These are phyloP conservation scores for Pleurotus djamor DNA, from an alignment of 768 basidiomycete species.

Conservation along the genomic window DNA sequence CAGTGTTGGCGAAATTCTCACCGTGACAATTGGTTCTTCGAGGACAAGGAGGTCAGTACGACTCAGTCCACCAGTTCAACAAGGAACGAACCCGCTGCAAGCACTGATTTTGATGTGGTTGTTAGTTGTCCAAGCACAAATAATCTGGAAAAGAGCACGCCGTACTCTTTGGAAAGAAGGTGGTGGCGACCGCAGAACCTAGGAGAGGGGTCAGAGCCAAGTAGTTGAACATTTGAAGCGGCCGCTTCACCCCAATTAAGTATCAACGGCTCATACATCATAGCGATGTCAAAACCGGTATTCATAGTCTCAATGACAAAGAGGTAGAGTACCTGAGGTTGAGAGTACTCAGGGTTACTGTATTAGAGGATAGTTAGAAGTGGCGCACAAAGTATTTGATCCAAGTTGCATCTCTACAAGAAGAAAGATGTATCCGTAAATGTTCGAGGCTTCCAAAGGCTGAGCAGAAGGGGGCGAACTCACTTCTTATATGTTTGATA, in stretches of 20 bases:
- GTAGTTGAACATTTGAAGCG: not conserved
- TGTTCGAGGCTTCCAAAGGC: not conserved
- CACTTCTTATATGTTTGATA: conserved; percentile 8
- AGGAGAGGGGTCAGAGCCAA: not conserved
- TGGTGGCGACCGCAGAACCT: conserved; percentile 11
- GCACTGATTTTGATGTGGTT: conserved; percentile 17
- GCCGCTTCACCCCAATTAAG: conserved; percentile 8
- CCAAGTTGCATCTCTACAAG: conserved; percentile 26
- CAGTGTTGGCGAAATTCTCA: conserved; percentile 1
- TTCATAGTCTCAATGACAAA: conserved; percentile 16
- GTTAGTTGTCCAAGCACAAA: not conserved
- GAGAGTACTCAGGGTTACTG: not conserved
- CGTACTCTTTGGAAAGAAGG: conserved; percentile 24
- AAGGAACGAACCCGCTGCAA: conserved; percentile 23
- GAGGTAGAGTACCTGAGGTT: conserved; percentile 11
- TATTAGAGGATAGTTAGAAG: not conserved
- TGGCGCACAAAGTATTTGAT: conserved; percentile 28
- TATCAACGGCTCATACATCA: conserved; percentile 15
- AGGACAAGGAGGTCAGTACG: not conserved
- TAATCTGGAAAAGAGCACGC: not conserved
- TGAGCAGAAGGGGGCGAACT: not conserved
- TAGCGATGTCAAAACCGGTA: conserved; percentile 11
- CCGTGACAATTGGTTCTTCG: conserved; percentile 30
- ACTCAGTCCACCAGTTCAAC: not conserved
- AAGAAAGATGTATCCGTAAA: not conserved